phyloP scores from a whole-genome alignment of 768 basidiomycete genomes.

The Panaeolus cyanescens region DNA sequence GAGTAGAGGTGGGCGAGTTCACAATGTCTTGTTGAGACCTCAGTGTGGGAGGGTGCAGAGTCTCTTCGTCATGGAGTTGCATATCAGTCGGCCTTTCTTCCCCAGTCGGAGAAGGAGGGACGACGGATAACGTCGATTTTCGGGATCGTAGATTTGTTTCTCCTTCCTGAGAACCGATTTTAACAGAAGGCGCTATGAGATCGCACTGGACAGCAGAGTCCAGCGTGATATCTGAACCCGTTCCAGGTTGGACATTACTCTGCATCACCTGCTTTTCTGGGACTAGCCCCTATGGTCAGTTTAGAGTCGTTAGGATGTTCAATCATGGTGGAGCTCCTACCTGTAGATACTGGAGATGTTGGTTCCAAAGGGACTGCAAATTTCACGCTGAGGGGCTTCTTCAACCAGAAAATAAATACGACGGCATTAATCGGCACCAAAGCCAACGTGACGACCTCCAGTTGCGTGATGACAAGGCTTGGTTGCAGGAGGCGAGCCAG shows the following conservation, averaged over 20 bases:
- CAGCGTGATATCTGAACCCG: not conserved
- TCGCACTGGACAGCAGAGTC: not conserved
- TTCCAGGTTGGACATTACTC: too few species aligned
- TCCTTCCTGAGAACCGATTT: not conserved
- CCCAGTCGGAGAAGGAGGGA: not conserved
- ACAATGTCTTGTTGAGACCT: not conserved
- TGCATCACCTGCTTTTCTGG: too few species aligned
- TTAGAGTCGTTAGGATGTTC: too few species aligned
- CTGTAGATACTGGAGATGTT: not conserved
- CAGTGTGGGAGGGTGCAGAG: not conserved
- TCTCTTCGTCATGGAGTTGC: not conserved
- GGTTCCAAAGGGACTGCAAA: not conserved
- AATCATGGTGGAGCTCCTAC: not conserved
- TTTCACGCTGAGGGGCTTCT: constrained; percentile 27
- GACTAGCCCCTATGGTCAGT: too few species aligned
- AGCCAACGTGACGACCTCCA: constrained; percentile 35
- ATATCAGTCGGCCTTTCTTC: not conserved
- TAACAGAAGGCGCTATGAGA: not conserved
- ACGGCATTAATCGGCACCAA: constrained; percentile 28
- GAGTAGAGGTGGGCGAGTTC: not conserved
- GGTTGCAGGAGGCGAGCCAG: constrained; percentile 20
- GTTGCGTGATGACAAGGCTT: constrained; percentile 27
- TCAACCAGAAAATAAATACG: constrained; percentile 37
- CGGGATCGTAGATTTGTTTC: not conserved
- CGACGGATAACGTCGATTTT: not conserved